A percentile compares a stretch with the other conserved stretches of the same genome.
phyloP scores from a whole-genome alignment of 768 basidiomycete genomes.

The Leccinum incarnatum region DNA sequence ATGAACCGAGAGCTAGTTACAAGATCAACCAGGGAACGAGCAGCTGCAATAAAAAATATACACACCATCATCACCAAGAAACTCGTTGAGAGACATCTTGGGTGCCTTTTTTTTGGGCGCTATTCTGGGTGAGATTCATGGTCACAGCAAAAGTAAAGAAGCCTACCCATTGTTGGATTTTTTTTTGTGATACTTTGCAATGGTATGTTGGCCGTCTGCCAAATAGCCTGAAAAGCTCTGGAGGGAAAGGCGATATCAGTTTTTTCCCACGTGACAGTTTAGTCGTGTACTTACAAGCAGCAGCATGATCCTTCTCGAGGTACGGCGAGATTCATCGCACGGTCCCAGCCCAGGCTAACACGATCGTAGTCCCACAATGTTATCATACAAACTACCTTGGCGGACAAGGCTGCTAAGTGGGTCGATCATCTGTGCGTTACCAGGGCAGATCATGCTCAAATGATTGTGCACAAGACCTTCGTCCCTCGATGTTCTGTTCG shows the following conservation, averaged over 20 bases:
- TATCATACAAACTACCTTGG: conserved; percentile 86
- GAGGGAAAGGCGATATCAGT: conserved; percentile 22
- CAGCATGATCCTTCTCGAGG: conserved; percentile 84
- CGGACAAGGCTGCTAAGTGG: conserved; percentile 85
- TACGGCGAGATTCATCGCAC: conserved; percentile 26
- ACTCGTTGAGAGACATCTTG: conserved; percentile 91
- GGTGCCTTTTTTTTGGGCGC: conserved; percentile 90
- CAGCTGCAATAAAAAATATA: conserved; percentile 16
- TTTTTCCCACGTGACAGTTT: conserved; percentile 28
- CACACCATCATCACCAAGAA: conserved; percentile 84
- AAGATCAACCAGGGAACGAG: conserved; percentile 13
- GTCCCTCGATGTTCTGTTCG: conserved; percentile 91
- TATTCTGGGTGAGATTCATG: conserved; percentile 29
- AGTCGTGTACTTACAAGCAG: conserved; percentile 1
- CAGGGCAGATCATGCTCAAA: conserved; percentile 8
- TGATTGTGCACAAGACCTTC: conserved; percentile 61
- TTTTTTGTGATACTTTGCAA: conserved; percentile 15
- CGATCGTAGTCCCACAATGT: conserved; percentile 76
- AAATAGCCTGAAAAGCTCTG: conserved; percentile 16
- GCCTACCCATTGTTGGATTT: conserved; percentile 28
- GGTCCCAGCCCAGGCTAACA: conserved; percentile 6
- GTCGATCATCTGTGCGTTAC: conserved; percentile 17
- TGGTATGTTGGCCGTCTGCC: not conserved
- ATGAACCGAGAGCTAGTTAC: conserved; percentile 76
- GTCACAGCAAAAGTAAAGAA: not conserved